Evolutionary conservation across 805 yeast species (phyloP), one percentile per base, ranked within the genome.

Genomic region (Danielia reshetovae): DNA sequence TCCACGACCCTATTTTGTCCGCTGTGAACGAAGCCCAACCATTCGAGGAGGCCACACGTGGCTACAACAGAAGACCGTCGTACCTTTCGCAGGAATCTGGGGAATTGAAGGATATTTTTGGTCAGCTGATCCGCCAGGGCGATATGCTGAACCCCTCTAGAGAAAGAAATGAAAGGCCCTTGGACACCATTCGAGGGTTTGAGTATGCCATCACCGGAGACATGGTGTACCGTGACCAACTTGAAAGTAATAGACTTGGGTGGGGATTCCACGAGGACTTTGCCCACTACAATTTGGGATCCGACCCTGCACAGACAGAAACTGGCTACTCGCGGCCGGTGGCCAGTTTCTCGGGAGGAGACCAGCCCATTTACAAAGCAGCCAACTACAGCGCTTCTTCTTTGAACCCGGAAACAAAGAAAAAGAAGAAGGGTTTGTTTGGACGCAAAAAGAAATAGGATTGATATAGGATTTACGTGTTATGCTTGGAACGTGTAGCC

Each of bases 11-110:
- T n/a, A 81, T 93, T 40, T 66, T 93, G 43, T 74, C 82, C 24
- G 98, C 98, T 3, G 94, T 93, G 29, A 88, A 84, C 54, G 97
- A 90, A 60, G 90, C 83, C 7, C 97, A 93, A 67, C 98, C 98
- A 7, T 93, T 86, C 57, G 96, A 93, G 62, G 69, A 67, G 49
- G 74, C 74, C 26, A 63, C 60, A 31, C 55, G 52, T 33, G 46
- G 40, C 76, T 75, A 54, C 50, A 57, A 45, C 52, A 68, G 65
- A 59, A 60, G 66, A 58, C 72, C 65, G 16, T 57, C 65, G 38
- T 66, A 58, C 47, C 55, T 60, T 38, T 57, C 65, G 14, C 73
- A 77, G 26, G 77, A 74, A 18, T 68, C 74, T 30, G 69, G 67
- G 27, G 79, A 79, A 18, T 54, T 79, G 50, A 76, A 75, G 48